These are phyloP conservation scores for Scheffersomyces coipomensis DNA, from an alignment of 805 yeast species.

Conservation along the genomic window DNA sequence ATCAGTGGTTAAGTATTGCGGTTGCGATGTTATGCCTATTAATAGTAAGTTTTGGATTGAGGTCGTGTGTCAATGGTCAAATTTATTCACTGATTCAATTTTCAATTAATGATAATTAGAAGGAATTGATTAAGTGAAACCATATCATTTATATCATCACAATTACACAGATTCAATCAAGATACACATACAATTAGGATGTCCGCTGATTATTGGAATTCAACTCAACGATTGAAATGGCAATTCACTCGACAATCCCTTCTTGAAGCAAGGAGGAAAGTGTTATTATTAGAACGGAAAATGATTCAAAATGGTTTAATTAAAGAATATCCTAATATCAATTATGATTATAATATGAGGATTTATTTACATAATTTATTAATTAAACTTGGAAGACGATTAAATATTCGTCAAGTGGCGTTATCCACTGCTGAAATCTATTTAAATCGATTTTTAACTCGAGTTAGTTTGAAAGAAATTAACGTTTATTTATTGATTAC, in stretches of 20 bases:
- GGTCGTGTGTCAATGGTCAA: too few species aligned
- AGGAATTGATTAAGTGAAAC: too few species aligned
- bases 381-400: constrained; percentile 73
- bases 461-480: constrained; percentile 73
- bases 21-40: too few species aligned
- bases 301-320: constrained; percentile 44
- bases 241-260: constrained; percentile 69
- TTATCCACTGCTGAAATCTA: constrained; percentile 88
- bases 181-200: too few species aligned
- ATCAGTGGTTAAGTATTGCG: too few species aligned
- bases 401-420: constrained; percentile 78
- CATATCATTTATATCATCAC: too few species aligned
- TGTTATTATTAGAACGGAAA: constrained; percentile 37
- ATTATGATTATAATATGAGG: constrained; percentile 61
- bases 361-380: constrained; percentile 77
- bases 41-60: too few species aligned
- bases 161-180: too few species aligned
- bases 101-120: too few species aligned
- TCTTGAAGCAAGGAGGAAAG: constrained; percentile 41
- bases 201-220: constrained; percentile 89
- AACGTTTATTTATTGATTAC: constrained; percentile 80
- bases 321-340: constrained; percentile 43
- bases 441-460: constrained; percentile 70
- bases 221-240: constrained; percentile 82
- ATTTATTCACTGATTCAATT: too few species aligned